A percentile compares a stretch with the other conserved stretches of the same genome.
These are phyloP conservation scores for Gossypium australe DNA, from an alignment of 345 rosid genomes.

Conservation along the genomic window DNA sequence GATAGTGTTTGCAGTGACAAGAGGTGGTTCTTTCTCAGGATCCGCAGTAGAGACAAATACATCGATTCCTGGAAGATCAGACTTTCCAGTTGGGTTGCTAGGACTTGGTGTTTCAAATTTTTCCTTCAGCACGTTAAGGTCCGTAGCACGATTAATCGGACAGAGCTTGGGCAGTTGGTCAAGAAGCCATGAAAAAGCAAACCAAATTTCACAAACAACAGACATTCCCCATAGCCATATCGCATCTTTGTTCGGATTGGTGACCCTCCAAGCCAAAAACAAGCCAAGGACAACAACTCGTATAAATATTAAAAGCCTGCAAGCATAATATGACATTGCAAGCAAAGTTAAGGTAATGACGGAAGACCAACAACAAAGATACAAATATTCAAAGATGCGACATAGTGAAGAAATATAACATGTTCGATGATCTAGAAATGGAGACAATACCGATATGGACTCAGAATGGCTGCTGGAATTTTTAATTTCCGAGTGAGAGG, in stretches of 20 bases:
- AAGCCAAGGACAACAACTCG: slow-evolving; percentile 66
- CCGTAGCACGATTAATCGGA: slow-evolving; percentile 82
- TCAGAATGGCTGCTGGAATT: slow-evolving; percentile 83
- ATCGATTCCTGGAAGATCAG: slow-evolving; percentile 93
- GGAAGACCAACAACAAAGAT: neutral
- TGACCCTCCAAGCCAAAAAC: slow-evolving; percentile 78
- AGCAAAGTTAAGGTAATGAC: slow-evolving; percentile 4
- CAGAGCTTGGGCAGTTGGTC: slow-evolving; percentile 95
- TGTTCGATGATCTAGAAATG: too few relatives aligned
- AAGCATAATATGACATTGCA: slow-evolving; percentile 8
- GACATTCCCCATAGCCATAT: slow-evolving; percentile 99
- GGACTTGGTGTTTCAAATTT: slow-evolving; percentile 76
- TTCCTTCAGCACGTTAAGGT: slow-evolving; percentile 83
- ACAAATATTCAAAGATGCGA: neutral
- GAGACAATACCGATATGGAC: too few relatives aligned
- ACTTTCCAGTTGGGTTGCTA: slow-evolving; percentile 78
- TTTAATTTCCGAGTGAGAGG: slow-evolving; percentile 87
- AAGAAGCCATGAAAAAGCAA: slow-evolving; percentile 96
- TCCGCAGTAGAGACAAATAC: slow-evolving; percentile 94
- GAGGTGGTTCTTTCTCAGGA: slow-evolving; percentile 98
- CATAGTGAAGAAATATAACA: too few relatives aligned
- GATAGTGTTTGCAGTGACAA: slow-evolving; percentile 93
- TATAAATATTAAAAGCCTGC: slow-evolving; percentile 75
- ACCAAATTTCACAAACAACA: slow-evolving; percentile 93
- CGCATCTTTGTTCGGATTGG: slow-evolving; percentile 61